A percentile compares a stretch with the other conserved stretches of the same genome.
phyloP scores from a whole-genome alignment of 768 basidiomycete species.

The Lentinula detonsa region DNA sequence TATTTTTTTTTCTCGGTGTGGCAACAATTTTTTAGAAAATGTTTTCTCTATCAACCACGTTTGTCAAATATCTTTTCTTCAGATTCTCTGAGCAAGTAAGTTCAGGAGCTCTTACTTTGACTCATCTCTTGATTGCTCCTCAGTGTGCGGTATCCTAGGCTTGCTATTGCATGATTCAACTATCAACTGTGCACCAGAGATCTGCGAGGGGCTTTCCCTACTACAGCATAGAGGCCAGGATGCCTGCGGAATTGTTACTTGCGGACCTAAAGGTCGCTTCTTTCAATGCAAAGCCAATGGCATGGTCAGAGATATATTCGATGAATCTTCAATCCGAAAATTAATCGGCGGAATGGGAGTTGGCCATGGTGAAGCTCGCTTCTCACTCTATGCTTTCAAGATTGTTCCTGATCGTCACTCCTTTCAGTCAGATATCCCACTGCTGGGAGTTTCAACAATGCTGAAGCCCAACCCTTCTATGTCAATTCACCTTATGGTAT shows the following conservation, averaged over 20 bases:
- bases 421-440: constrained; percentile 90
- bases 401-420: constrained; percentile 6
- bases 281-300: constrained; percentile 99
- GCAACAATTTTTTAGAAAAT: not conserved
- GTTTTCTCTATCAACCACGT: not conserved
- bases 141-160: constrained; percentile 92
- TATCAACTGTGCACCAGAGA: constrained; percentile 76
- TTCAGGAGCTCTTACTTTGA: not conserved
- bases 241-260: constrained; percentile 96
- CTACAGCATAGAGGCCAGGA: constrained; percentile 98
- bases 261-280: constrained; percentile 90
- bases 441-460: constrained; percentile 93
- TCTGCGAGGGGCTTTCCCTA: constrained; percentile 91
- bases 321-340: constrained; percentile 65
- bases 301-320: constrained; percentile 98
- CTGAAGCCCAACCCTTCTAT: constrained; percentile 99
- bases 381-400: constrained; percentile 4
- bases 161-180: constrained; percentile 76
- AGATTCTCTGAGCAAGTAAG: not conserved
- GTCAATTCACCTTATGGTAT: constrained; percentile 99
- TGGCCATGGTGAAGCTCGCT: constrained; percentile 71
- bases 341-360: constrained; percentile 95
- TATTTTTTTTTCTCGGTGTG: not conserved
- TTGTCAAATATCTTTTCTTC: not conserved
- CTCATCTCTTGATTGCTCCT: constrained; percentile 10